Base-by-base conservation (phyloP, 2,329 filamentous ascomycete species). In the Verticillium zaregamsianum region DNA sequence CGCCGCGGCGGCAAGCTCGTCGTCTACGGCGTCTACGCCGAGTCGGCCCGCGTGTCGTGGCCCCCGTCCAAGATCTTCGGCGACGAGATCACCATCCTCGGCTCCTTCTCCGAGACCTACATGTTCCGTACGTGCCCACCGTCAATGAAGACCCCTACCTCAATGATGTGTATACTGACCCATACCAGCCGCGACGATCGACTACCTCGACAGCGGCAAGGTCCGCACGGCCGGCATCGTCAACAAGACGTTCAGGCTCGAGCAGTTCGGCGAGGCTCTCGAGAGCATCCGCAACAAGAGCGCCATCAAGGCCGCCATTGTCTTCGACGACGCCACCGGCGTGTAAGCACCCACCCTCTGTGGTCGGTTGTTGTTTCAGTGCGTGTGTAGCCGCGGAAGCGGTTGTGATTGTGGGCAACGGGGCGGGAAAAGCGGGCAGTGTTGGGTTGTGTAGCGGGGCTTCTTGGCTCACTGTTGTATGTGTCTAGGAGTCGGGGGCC, bases 251-350 rank as follows among this genome's bases (percentile, higher is more conserved):
- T 92, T 87, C 78, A 87, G 82, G 76, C 79, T 91, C n/a, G 88
- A 92, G 70, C 82, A 91, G 71, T 91, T 87, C 82, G 85, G 79
- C 55, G 86, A 90, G 72, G 89, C 87, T 64, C 77, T 92, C 66
- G 85, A 90, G 73, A 82, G 85, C 62, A 90, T 92, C 80, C 85
- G 82, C 69, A 87, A 90, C 76, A 90, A 91, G 80, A 84, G 78
- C 59, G 88, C 88, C 63, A 90, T 92, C 72, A 92, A 92, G 80
- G 88, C 88, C 59, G 87, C 86, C 17, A 90, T 92, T 72, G 83
- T 86, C 56, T 91, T 90, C 68, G 87, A 90, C 64, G 86, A 82
- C 68, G 61, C 64, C 23, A 66, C 64, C 33, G 64, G 64, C 64
- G 64, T 66, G 63, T 66, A 65, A 65, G 59, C 33, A 35, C 33